These are phyloP conservation scores for Cladorrhinum sp. DNA, from an alignment of 2,329 filamentous ascomycete genomes.

Conservation along the genomic window DNA sequence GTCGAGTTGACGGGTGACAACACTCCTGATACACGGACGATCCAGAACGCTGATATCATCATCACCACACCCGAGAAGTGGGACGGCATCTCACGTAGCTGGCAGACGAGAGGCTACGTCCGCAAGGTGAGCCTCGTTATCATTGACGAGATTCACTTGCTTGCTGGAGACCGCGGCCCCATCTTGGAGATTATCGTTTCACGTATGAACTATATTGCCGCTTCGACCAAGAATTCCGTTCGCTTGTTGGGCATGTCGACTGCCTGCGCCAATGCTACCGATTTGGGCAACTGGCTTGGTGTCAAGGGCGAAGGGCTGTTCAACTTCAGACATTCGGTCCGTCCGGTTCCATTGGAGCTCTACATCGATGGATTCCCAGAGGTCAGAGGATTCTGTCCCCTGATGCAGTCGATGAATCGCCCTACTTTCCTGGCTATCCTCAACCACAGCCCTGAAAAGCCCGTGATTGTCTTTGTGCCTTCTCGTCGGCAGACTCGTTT, in stretches of 20 bases:
- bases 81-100: constrained; percentile 98
- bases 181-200: constrained; percentile 96
- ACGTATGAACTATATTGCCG: constrained; percentile 97
- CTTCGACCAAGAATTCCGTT: constrained; percentile 85
- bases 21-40: constrained; percentile 92
- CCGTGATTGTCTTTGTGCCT: constrained; percentile 96
- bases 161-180: constrained; percentile 94
- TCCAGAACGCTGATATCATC: constrained; percentile 94
- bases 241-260: constrained; percentile 98
- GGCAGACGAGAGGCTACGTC: constrained; percentile 97
- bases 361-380: constrained; percentile 98
- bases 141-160: constrained; percentile 95
- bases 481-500: constrained; percentile 91
- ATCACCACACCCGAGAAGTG: constrained; percentile 99
- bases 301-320: constrained; percentile 86
- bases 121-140: constrained; percentile 93
- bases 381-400: constrained; percentile 87
- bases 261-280: constrained; percentile 90
- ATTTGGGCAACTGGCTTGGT: constrained; percentile 93
- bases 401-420: constrained; percentile 99
- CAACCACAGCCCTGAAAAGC: constrained; percentile 91
- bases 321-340: constrained; percentile 96
- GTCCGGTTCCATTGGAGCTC: constrained; percentile 90
- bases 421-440: constrained; percentile 97
- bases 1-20: constrained; percentile 95